A percentile compares a stretch with the other conserved stretches of the same genome.
Conservation (phyloP, 139 green algal genomes). For the Yamagishiella unicocca region DNA sequence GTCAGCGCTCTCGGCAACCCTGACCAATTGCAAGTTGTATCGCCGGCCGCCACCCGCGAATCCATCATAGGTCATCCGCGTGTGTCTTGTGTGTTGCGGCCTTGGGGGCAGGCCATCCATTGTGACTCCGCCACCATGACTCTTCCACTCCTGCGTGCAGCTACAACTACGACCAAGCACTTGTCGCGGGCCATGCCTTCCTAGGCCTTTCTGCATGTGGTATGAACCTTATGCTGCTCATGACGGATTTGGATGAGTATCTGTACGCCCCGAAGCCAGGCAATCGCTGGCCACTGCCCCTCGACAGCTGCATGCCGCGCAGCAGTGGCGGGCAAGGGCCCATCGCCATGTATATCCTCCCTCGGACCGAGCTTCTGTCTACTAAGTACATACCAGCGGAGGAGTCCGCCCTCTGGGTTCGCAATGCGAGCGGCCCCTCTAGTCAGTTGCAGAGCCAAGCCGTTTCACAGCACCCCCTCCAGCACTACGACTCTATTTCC, state of each 20-base stretch:
- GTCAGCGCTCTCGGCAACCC: too few species aligned
- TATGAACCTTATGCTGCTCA: neutral
- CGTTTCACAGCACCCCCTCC: neutral
- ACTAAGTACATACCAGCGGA: neutral
- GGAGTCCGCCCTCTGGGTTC: neutral
- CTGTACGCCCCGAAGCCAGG: neutral
- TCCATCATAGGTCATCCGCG: too few species aligned
- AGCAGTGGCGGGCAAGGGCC: neutral
- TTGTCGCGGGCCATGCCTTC: neutral
- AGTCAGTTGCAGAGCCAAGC: too few species aligned
- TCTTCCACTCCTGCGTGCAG: too few species aligned
- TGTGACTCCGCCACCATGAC: too few species aligned
- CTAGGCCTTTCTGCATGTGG: slow-evolving; percentile 15
- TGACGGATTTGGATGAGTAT: slow-evolving; percentile 24
- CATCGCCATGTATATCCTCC: neutral
- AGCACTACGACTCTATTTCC: neutral
- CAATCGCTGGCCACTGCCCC: neutral
- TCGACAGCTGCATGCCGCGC: neutral
- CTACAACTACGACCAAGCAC: slow-evolving; percentile 36
- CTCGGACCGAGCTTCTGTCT: neutral
- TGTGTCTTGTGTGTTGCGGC: too few species aligned
- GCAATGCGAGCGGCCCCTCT: neutral
- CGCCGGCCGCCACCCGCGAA: too few species aligned
- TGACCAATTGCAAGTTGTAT: too few species aligned
- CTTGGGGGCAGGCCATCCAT: too few species aligned